Evolutionary conservation across 345 rosid species (phyloP), one percentile per base, ranked within the genome.

Genomic region (Ricinus communis): DNA sequence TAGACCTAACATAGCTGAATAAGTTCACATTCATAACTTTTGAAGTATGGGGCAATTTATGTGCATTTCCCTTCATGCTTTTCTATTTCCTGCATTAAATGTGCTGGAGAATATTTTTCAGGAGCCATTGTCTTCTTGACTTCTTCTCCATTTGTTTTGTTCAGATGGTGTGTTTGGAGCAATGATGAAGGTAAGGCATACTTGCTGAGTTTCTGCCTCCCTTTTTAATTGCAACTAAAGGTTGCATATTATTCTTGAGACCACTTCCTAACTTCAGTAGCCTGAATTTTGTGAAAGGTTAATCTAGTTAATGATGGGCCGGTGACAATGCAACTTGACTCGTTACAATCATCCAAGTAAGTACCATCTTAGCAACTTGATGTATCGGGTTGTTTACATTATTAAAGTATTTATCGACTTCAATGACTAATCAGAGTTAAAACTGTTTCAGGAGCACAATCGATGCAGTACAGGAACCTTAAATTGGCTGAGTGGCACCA

Each of bases 261-360:
- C 5, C 16, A 19, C 33, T 55, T 9, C 19, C 52, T 71, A 36
- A 75, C 43, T 51, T 18, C 0, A 38, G 38, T 51, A 16, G 46
- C 25, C 62, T 4, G 50, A 0, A 27, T 72, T 43, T 41, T 80
- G 22, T 60, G 71, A 24, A 73, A 93, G 96, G 96, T 94, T 58
- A 91, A 78, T 82, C 79, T 90, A 62, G 90, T 83, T 46, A 94
- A 94, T 53, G 97, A 91, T 56, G 98, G 98, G 36, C 98, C 96
- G 36, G 95, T 90, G 16, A 94, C 97, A 1, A 87, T 94, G 95
- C 98, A 91, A 76, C 84, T 90, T 1, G 95, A 94, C 15, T 91
- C 97, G 54, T 60, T 79, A 1, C 89, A 83, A 76, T 58, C 90
- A n/a, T 80, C 90, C 52, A 87, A 81, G 97, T 91, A 72, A 86